These are phyloP conservation scores for Blastobotrys persicus DNA, from an alignment of 1,139 yeast genomes.

Conservation along the genomic window DNA sequence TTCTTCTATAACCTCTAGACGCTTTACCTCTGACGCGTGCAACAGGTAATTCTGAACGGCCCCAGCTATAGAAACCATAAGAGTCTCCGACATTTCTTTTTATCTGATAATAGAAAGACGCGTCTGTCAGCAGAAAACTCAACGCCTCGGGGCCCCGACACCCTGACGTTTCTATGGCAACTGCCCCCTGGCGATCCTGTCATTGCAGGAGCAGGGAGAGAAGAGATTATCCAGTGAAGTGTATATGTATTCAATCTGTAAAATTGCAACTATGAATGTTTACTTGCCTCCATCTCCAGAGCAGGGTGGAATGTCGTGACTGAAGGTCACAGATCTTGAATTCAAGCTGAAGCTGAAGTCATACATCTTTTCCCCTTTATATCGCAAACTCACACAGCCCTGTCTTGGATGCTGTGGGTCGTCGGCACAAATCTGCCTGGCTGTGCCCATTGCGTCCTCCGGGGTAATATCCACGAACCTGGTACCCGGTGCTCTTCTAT, in stretches of 20 bases:
- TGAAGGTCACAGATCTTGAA: not conserved
- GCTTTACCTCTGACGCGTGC: not conserved
- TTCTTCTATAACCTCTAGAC: conserved; percentile 3
- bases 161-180: not conserved
- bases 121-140: not conserved
- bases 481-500: not conserved
- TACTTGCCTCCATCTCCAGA: no score
- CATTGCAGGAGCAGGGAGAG: no score
- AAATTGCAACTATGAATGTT: no score
- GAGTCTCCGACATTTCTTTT: conserved; percentile 19
- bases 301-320: not conserved
- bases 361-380: not conserved
- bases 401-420: not conserved
- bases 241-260: no score
- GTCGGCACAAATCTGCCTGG: not conserved
- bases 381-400: not conserved
- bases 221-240: no score
- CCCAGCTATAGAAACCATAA: not conserved
- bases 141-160: not conserved
- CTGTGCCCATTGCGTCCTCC: not conserved
- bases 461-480: not conserved
- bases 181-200: not conserved
- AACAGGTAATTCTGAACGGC: conserved; percentile 1
- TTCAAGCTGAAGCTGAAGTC: not conserved
- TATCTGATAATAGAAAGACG: not conserved